phyloP scores from a whole-genome alignment of 2,329 filamentous ascomycete species.

The Phyllosticta capitalensis region DNA sequence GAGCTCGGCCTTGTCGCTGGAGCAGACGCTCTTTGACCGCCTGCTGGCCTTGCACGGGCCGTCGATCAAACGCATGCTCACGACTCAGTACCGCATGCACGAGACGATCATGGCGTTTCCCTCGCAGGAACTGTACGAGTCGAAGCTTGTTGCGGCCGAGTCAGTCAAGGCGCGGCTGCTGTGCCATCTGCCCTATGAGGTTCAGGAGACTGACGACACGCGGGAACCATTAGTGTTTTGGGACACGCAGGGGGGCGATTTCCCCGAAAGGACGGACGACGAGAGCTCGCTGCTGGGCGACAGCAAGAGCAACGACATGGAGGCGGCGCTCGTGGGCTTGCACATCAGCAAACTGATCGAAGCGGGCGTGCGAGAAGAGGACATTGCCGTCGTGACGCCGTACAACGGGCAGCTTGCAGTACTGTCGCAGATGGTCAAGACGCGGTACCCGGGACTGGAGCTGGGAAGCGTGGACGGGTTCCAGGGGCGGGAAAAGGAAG shows the following conservation, averaged over 20 bases:
- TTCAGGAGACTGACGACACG: slow-evolving; percentile 77
- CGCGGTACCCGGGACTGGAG: slow-evolving; percentile 74
- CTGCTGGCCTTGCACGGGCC: slow-evolving; percentile 72
- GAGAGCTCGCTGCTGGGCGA: slow-evolving; percentile 51
- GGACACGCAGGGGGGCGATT: slow-evolving; percentile 92
- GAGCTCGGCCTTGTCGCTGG: slow-evolving; percentile 54
- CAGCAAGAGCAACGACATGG: slow-evolving; percentile 87
- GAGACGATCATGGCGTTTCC: slow-evolving; percentile 92
- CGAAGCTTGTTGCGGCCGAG: slow-evolving; percentile 70
- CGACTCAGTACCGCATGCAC: slow-evolving; percentile 97
- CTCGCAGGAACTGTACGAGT: slow-evolving; percentile 78
- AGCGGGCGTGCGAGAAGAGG: slow-evolving; percentile 68
- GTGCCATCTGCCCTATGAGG: slow-evolving; percentile 65
- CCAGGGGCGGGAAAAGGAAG: slow-evolving; percentile 94
- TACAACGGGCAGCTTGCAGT: slow-evolving; percentile 90
- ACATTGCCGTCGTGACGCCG: slow-evolving; percentile 89
- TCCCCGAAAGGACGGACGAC: slow-evolving; percentile 72
- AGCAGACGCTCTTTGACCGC: slow-evolving; percentile 88
- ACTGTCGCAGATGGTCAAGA: slow-evolving; percentile 66
- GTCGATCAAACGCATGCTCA: slow-evolving; percentile 86
- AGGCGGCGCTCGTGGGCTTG: slow-evolving; percentile 67
- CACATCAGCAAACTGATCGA: slow-evolving; percentile 70
- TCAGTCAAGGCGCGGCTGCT: slow-evolving; percentile 66
- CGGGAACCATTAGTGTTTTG: slow-evolving; percentile 82
- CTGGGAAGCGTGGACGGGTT: slow-evolving; percentile 97